phyloP scores from a whole-genome alignment of 169 alveolate species.

The Plasmodium chabaudi region DNA sequence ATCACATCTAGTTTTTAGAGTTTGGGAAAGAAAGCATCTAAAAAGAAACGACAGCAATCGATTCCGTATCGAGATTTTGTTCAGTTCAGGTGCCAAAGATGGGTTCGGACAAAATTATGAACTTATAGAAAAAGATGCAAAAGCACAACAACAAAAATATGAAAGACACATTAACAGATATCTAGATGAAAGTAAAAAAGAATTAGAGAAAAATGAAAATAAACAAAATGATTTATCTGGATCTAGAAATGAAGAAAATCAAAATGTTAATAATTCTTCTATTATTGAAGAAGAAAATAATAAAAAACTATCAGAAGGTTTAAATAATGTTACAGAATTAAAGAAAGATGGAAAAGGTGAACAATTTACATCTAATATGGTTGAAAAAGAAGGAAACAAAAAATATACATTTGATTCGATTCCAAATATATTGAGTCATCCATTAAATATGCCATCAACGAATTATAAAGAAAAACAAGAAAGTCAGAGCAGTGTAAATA shows the following conservation, averaged over 20 bases:
- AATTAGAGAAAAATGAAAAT: neutral
- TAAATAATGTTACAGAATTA: too few relatives aligned
- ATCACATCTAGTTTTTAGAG: conserved; percentile 89
- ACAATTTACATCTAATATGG: too few relatives aligned
- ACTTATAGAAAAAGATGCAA: conserved; percentile 81
- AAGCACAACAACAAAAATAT: conserved; percentile 84
- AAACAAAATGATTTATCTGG: neutral
- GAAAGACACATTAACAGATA: conserved; percentile 80
- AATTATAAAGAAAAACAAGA: too few relatives aligned
- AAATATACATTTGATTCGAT: too few relatives aligned
- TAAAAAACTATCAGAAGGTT: too few relatives aligned
- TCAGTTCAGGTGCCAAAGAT: conserved; percentile 89
- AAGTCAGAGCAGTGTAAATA: too few relatives aligned
- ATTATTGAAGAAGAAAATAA: too few relatives aligned
- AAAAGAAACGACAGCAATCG: conserved; percentile 58
- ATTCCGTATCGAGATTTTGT: conserved; percentile 86
- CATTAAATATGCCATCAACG: too few relatives aligned
- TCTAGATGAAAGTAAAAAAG: conserved; percentile 53
- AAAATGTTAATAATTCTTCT: too few relatives aligned
- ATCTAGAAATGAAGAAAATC: neutral
- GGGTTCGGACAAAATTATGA: conserved; percentile 86
- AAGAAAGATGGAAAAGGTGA: too few relatives aligned
- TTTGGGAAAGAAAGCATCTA: conserved; percentile 84
- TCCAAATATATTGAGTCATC: too few relatives aligned
- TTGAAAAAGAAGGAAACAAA: too few relatives aligned